Evolutionary conservation across 2,329 filamentous ascomycete genomes (phyloP).

Genomic region (Delphinella strobiligena): DNA sequence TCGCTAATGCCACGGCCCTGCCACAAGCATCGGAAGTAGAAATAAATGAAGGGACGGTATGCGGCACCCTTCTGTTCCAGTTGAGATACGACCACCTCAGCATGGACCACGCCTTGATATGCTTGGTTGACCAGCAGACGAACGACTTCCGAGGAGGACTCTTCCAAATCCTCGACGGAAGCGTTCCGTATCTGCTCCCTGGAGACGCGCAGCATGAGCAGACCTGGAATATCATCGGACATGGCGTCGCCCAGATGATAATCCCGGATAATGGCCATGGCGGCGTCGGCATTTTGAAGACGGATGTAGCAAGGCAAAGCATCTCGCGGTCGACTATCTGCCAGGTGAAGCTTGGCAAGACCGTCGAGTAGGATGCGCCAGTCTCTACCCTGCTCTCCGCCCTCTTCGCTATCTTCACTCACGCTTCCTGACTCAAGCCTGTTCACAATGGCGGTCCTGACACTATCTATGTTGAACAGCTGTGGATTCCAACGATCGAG

Average conservation of each 20-base stretch:
- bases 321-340: slow-evolving; percentile 67
- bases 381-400: slow-evolving; percentile 60
- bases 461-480: slow-evolving; percentile 65
- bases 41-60: slow-evolving; percentile 68
- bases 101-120: slow-evolving; percentile 72
- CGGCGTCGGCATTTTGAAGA: slow-evolving; percentile 81
- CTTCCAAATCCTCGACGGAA: slow-evolving; percentile 58
- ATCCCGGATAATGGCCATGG: slow-evolving; percentile 74
- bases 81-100: slow-evolving; percentile 66
- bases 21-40: slow-evolving; percentile 85
- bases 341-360: slow-evolving; percentile 73
- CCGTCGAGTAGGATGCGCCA: slow-evolving; percentile 85
- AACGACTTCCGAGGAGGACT: slow-evolving; percentile 71
- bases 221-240: slow-evolving; percentile 76
- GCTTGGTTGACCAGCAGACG: slow-evolving; percentile 82
- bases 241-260: slow-evolving; percentile 84
- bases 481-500: slow-evolving; percentile 76
- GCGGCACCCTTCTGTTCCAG: slow-evolving; percentile 49
- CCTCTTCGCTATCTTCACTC: slow-evolving; percentile 62
- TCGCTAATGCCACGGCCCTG: slow-evolving; percentile 51
- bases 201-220: slow-evolving; percentile 77
- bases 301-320: slow-evolving; percentile 81
- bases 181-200: slow-evolving; percentile 56
- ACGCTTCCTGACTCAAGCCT: slow-evolving; percentile 68
- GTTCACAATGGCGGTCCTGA: slow-evolving; percentile 69